Evolutionary conservation across 352 stramenopile species (phyloP), one percentile per base, ranked within the genome.

Genomic region (Phytopythium delawarense): DNA sequence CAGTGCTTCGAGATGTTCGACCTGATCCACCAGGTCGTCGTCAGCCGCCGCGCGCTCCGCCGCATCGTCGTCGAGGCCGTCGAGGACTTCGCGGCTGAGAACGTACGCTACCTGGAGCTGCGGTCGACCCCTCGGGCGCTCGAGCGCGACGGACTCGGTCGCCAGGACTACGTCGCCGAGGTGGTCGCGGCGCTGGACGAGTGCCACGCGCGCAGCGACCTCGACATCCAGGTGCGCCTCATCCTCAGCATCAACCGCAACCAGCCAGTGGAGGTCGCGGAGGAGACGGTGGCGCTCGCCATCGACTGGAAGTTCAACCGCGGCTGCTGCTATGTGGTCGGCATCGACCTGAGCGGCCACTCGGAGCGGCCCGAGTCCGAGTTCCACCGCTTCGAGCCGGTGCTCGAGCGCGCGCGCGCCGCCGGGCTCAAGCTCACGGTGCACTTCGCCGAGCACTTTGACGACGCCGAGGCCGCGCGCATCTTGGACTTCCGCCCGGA

Each of bases 401-500:
- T 82, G 2, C 84, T 98, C 34, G 63, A 89, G 37, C 70, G 67
- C 37, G 92, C 91, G 37, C 75, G 89, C 59, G 56, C 72, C 3
- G 71, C 76, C 9, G 88, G 88, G 5, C 75, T 98, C 20, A 91
- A 91, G 62, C 67, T 98, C 25, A 88, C 92, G 13, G 71, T 98
- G 51, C 95, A 98, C 70, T 98, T 95, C 74, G 95, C 91, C 2
- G 93, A 98, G 71, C 79, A 98, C 46, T 89, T 87, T 59, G 82
- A 93, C 64, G 81, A 92, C 50, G 69, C 79, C 30, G 91, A 98
- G 64, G 81, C 87, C 13, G 62, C 71, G 28, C 71, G 71, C 7
- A 95, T 98, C 52, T 71, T 98, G 16, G 57, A 78, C 32, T 98
- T 98, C 65, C 61, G 66, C 16, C 95, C 95, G 4, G 90, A 98